Evolutionary conservation across 805 yeast genomes (phyloP), one percentile per base, ranked within the genome.

Genomic region (Dipodascus geniculatus): DNA sequence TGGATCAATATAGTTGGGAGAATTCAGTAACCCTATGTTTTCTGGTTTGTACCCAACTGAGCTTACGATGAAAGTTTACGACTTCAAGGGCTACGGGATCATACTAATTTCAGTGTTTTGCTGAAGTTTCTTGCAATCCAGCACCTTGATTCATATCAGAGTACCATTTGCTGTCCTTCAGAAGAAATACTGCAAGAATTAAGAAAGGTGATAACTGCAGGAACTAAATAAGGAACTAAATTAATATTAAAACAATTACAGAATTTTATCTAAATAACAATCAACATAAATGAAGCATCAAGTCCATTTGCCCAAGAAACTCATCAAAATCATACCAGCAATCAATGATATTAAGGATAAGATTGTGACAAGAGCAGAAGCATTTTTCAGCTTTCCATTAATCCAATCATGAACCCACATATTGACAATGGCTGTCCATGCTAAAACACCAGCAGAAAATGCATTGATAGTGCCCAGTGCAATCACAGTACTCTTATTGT

Each of bases 251-350:
- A 38, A 38, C 20, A 38, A 38, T n/a, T 6, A 38, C 20, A 17
- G 35, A 28, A 28, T 28, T 14, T 8, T 8, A 8, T 8, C 35
- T 28, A 14, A 14, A 28, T 8, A 38, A 38, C 44, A 9, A 38
- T 6, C 44, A 38, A 38, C 14, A 28, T 75, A 70, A 11, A 38
- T n/a, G 14, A 17, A n/a, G 6, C 14, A n/a, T 38, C 62, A 81
- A 22, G 86, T 87, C 87, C 89, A 83, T 63, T 76, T 81, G 57
- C 89, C 91, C 56, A 85, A 70, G 31, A 84, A 67, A 2, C 90
- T 88, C 91, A 85, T 85, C 38, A 83, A 62, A 48, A 48, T 44
- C 3, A 63, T 58, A 11, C 85, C 88, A n/a, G 85, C 82, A 80
- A 76, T 78, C 78, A 79, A 42, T 74, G 70, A 52, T 74, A 58